Evolutionary conservation across 2,329 filamentous ascomycete genomes (phyloP), one percentile per base, ranked within the genome.

Genomic region (Chrysoporthe puriensis): DNA sequence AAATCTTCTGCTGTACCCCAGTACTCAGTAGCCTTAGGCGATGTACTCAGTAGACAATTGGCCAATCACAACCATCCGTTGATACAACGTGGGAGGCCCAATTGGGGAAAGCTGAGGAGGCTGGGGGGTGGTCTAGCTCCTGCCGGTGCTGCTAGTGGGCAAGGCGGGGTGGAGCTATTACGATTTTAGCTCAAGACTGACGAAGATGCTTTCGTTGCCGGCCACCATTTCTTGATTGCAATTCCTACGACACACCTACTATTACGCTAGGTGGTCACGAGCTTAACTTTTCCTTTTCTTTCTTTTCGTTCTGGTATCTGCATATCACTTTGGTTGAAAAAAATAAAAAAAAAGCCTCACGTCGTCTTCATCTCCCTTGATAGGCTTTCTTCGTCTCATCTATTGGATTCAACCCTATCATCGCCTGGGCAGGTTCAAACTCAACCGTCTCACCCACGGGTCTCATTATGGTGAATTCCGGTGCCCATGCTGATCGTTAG

Each of bases 401-500:
- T 52, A 50, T 50, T 11, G 21, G 52, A 52, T 52, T 7, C 5
- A 32, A 40, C 54, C 43, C 14, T 34, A 26, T 44, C 43, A 34
- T 44, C n/a, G n/a, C 42, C 26, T 48, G 16, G 59, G 59, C 21
- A 14, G n/a, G 40, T 26, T 60, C 34, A 40, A 21, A 34, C 11
- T 44, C 26, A 16, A 2, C 34, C 32, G 11, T 3, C 54, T 13
- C 32, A 21, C n/a, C 16, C 34, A 57, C 2, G 36, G n/a, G 16
- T n/a, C 34, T 54, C 48, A 32, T n/a, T n/a, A 54, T 26, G 34
- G 34, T 52, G 14, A 59, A 14, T 11, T 57, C 0, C 36, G n/a
- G 43, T 48, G 64, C 66, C 70, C 74, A 84, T 86, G 82, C 84
- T 87, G 76, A 86, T 86, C 73, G 79, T 84, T 70, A 78, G 84